A percentile compares a stretch with the other conserved stretches of the same genome.
Conservation (phyloP, 2,329 filamentous ascomycete genomes). For the Claviceps cyperi region DNA sequence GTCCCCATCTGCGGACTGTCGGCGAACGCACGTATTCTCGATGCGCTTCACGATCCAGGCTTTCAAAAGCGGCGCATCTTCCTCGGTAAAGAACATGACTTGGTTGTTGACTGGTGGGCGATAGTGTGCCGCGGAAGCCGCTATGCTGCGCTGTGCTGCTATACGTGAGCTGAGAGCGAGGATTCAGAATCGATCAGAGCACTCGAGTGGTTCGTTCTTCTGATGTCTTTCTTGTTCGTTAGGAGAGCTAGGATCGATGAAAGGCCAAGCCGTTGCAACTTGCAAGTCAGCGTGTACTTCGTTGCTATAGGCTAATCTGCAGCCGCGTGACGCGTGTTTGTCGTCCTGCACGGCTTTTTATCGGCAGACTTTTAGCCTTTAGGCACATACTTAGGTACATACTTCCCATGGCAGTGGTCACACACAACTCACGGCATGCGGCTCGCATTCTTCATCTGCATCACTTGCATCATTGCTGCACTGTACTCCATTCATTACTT, state of each 20-base stretch:
- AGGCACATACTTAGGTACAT: not conserved
- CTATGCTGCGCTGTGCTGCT: not conserved
- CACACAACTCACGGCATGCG: not conserved
- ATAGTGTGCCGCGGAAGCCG: not conserved
- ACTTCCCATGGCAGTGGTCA: no score
- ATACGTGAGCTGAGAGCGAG: not conserved
- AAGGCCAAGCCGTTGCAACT: no score
- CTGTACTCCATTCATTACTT: no score
- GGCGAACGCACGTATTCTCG: constrained; percentile 50
- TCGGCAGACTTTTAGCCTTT: not conserved
- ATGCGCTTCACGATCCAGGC: constrained; percentile 65
- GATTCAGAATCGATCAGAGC: no score
- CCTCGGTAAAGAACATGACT: constrained; percentile 46
- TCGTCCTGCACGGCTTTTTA: not conserved
- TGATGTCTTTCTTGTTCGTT: no score
- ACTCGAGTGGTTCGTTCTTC: not conserved
- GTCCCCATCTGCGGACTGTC: no score
- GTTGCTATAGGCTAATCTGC: no score
- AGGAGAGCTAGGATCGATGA: not conserved
- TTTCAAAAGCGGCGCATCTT: constrained; percentile 51
- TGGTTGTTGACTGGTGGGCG: not conserved
- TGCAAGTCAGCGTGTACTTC: no score
- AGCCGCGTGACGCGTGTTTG: not conserved
- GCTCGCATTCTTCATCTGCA: no score
- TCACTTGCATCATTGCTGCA: no score